These are phyloP conservation scores for Tetrapisispora arboricola DNA, from an alignment of 805 yeast species.

Conservation along the genomic window DNA sequence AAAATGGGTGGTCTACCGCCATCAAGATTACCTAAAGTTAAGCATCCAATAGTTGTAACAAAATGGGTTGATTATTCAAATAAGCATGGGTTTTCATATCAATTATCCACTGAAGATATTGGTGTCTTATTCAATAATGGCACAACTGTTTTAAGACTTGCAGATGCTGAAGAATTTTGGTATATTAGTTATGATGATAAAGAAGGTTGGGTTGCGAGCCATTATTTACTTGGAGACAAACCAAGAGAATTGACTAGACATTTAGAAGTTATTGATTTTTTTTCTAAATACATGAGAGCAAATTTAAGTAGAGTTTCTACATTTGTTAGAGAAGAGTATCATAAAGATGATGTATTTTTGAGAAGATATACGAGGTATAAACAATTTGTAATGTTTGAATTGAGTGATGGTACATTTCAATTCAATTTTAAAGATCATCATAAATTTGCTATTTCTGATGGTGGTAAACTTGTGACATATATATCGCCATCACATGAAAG, in stretches of 20 bases:
- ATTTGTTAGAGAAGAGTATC: slow-evolving; percentile 34
- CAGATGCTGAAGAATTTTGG: slow-evolving; percentile 49
- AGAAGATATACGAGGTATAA: slow-evolving; percentile 69
- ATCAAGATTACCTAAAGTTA: slow-evolving; percentile 24
- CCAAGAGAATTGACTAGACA: slow-evolving; percentile 49
- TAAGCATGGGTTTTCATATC: slow-evolving; percentile 91
- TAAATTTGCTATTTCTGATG: slow-evolving; percentile 68
- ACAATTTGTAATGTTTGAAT: slow-evolving; percentile 75
- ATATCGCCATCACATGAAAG: slow-evolving; percentile 69
- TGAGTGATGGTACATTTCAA: slow-evolving; percentile 84
- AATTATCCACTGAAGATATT: slow-evolving; percentile 71
- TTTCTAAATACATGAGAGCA: slow-evolving; percentile 79
- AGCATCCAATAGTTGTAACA: slow-evolving; percentile 60
- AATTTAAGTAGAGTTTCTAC: slow-evolving; percentile 62
- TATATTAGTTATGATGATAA: slow-evolving; percentile 39
- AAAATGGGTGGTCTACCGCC: slow-evolving; percentile 31
- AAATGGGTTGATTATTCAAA: slow-evolving; percentile 98
- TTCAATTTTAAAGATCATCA: slow-evolving; percentile 92
- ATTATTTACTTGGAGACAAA: slow-evolving; percentile 30
- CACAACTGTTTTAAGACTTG: slow-evolving; percentile 60
- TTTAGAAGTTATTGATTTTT: slow-evolving; percentile 70
- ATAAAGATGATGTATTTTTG: slow-evolving; percentile 55
- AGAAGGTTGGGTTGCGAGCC: slow-evolving; percentile 42
- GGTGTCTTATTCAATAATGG: slow-evolving; percentile 89
- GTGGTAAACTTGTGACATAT: slow-evolving; percentile 69